These are phyloP conservation scores for Teratosphaeria viscida DNA, from an alignment of 2,329 filamentous ascomycete genomes.

Conservation along the genomic window DNA sequence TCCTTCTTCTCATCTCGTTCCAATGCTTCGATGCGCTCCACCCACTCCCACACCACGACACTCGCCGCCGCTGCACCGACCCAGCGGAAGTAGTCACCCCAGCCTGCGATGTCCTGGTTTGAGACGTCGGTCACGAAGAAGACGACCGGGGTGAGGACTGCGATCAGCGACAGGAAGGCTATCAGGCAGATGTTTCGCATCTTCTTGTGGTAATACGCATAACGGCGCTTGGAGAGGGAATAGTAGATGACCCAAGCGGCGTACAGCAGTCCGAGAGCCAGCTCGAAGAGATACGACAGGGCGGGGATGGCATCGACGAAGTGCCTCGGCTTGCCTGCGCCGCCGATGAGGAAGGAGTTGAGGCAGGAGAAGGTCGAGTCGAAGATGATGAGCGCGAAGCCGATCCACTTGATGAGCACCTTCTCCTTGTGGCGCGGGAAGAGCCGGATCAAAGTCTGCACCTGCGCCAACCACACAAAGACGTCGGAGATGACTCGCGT, in stretches of 20 bases:
- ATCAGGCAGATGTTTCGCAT: conserved; percentile 85
- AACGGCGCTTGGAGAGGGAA: conserved; percentile 79
- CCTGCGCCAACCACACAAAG: conserved; percentile 94
- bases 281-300: conserved; percentile 79
- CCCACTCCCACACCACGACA: conserved; percentile 98
- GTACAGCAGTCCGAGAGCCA: conserved; percentile 77
- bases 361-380: conserved; percentile 86
- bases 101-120: conserved; percentile 73
- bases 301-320: conserved; percentile 88
- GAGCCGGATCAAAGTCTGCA: conserved; percentile 87
- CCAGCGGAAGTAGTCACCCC: conserved; percentile 94
- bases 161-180: conserved; percentile 63
- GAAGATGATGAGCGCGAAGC: conserved; percentile 82
- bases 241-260: conserved; percentile 93
- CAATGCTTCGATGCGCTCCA: conserved; percentile 83
- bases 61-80: conserved; percentile 89
- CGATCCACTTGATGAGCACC: conserved; percentile 97
- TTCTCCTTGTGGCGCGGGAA: conserved; percentile 97
- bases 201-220: conserved; percentile 79
- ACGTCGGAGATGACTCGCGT: conserved; percentile 91
- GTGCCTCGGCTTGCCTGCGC: conserved; percentile 50
- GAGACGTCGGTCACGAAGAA: conserved; percentile 90
- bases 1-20: conserved; percentile 92
- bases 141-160: conserved; percentile 80
- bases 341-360: conserved; percentile 66